A percentile compares a stretch with the other conserved stretches of the same genome.
Evolutionary conservation across 2,329 filamentous ascomycete genomes (phyloP).

Genomic region (Aspergillus piperis): DNA sequence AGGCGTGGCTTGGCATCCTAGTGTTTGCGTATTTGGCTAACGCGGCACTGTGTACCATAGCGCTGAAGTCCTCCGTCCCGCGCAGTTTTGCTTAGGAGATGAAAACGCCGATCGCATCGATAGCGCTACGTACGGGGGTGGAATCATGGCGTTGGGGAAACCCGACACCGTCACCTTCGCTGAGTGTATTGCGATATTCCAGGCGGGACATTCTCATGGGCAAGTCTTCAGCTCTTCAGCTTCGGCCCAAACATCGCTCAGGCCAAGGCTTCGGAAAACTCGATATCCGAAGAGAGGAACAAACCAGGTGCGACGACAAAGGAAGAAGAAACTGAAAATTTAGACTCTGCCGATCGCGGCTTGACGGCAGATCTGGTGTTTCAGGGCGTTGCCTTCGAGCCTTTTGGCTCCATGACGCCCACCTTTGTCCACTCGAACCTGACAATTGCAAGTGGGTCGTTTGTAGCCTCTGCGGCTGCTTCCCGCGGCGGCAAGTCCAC

Average conservation of each 20-base stretch:
- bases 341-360: background rate
- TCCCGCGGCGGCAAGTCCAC: constrained; percentile 65
- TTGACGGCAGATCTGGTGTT: constrained; percentile 28
- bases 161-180: constrained; percentile 53
- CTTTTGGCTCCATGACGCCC: constrained; percentile 33
- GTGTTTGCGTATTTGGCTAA: constrained; percentile 52
- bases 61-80: too few species aligned
- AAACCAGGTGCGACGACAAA: background rate
- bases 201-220: constrained; percentile 67
- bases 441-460: constrained; percentile 37
- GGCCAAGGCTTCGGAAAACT: constrained; percentile 40
- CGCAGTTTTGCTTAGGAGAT: background rate
- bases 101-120: background rate
- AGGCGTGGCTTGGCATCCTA: constrained; percentile 62
- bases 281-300: constrained; percentile 36
- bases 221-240: constrained; percentile 56
- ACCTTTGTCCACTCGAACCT: constrained; percentile 37
- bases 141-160: constrained; percentile 57
- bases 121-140: constrained; percentile 61
- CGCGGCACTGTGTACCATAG: too few species aligned
- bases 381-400: constrained; percentile 39
- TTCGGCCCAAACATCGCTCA: constrained; percentile 60
- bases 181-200: constrained; percentile 64
- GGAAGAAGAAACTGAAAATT: background rate
- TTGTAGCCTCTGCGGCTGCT: constrained; percentile 61